phyloP scores from a whole-genome alignment of 305 asterid species.

The Solanum hybrid region DNA sequence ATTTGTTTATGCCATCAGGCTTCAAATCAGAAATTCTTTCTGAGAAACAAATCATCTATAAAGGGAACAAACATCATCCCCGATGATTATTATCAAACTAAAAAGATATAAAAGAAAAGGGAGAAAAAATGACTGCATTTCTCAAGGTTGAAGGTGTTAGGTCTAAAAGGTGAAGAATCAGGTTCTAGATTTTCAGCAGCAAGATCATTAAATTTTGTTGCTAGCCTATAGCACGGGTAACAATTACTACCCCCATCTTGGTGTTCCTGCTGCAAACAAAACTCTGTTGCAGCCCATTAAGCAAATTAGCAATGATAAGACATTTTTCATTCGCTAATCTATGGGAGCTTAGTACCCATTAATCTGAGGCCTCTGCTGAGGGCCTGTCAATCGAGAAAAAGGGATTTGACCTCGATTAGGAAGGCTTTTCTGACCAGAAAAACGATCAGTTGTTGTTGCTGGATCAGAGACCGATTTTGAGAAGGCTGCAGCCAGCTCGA shows the following conservation, averaged over 20 bases:
- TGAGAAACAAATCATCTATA: background rate
- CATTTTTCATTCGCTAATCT: background rate
- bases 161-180: background rate
- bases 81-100: conserved; percentile 4
- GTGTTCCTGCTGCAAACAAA: background rate
- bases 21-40: conserved; percentile 1
- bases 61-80: conserved; percentile 3
- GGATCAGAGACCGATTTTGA: conserved; percentile 66
- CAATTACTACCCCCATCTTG: background rate
- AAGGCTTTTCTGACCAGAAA: conserved; percentile 45
- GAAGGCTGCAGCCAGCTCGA: conserved; percentile 89
- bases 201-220: background rate
- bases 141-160: background rate
- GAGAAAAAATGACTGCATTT: background rate
- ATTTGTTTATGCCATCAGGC: background rate
- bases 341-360: conserved; percentile 52
- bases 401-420: conserved; percentile 54
- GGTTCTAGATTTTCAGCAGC: background rate
- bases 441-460: conserved; percentile 30
- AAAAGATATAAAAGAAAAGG: background rate
- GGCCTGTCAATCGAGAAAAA: conserved; percentile 69
- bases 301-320: background rate
- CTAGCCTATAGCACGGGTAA: background rate
- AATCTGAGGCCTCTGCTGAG: conserved; percentile 72
- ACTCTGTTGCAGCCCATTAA: background rate